phyloP scores from a whole-genome alignment of 768 basidiomycete species.

The Suillus subalutaceus region DNA sequence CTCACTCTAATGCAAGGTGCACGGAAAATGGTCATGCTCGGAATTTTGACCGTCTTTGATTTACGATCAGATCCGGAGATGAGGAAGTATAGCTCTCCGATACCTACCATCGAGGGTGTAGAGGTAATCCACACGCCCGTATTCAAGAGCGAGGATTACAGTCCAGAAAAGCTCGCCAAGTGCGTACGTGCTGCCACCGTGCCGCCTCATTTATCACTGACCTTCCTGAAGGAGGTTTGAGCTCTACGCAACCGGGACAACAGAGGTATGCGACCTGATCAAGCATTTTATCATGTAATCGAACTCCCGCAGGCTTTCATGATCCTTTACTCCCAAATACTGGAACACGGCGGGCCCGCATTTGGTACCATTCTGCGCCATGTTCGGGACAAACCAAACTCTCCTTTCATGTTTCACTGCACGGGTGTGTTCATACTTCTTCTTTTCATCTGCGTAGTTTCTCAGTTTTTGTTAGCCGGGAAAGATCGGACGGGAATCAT shows the following conservation, averaged over 20 bases:
- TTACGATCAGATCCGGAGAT: constrained; percentile 82
- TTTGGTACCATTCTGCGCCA: constrained; percentile 76
- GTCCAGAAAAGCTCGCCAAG: constrained; percentile 84
- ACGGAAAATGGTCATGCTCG: constrained; percentile 56
- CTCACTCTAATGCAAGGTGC: constrained; percentile 48
- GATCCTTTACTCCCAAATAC: constrained; percentile 78
- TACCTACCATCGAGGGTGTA: constrained; percentile 66
- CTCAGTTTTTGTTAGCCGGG: constrained; percentile 49
- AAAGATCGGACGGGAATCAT: constrained; percentile 83
- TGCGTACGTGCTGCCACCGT: constrained; percentile 51
- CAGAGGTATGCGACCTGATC: constrained; percentile 51
- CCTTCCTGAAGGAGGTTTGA: constrained; percentile 41
- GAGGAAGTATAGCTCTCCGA: constrained; percentile 66
- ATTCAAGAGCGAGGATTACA: constrained; percentile 73
- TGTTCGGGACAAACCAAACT: constrained; percentile 67
- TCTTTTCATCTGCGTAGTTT: constrained; percentile 1
- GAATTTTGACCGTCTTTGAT: constrained; percentile 73
- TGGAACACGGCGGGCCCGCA: constrained; percentile 69
- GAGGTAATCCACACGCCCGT: constrained; percentile 65
- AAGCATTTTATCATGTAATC: constrained; percentile 2
- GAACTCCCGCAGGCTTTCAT: constrained; percentile 63
- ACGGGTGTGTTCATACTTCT: constrained; percentile 45
- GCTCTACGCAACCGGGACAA: constrained; percentile 79
- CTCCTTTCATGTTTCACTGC: constrained; percentile 75
- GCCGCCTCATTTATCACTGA: background rate